Evolutionary conservation across 176 grass and related monocot genomes (phyloP), one percentile per base, ranked within the genome.

Genomic region (Thalia dealbata): DNA sequence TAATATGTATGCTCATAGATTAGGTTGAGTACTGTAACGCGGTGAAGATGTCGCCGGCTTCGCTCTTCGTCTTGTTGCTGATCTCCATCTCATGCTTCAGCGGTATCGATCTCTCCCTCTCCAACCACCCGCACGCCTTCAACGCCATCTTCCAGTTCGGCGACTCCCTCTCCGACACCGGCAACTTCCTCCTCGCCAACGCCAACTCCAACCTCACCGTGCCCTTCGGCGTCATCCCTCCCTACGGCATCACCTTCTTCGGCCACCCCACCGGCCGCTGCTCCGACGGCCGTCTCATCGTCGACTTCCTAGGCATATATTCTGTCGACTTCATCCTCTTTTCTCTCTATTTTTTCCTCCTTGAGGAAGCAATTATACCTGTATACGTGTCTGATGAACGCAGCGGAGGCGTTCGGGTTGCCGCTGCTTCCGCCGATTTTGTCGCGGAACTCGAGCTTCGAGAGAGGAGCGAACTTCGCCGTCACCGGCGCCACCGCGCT

Each of bases 201-300:
- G 2, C 50, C 1, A n/a, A n/a, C n/a, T n/a, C n/a, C n/a, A n/a
- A n/a, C n/a, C 14, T 75, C 9, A 56, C 70, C 3, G 24, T 3
- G 14, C 6, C n/a, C 0, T 43, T 10, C 1, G 22, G 73, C 16
- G 54, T 45, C 54, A 66, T 32, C 48, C 69, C n/a, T 0, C 93
- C 89, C 44, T 97, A 97, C 21, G 93, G 93, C 85, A 97, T 97
- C 64, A 97, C 89, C 23, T 92, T 86, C 84, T 97, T 96, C 80
- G 82, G 87, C 75, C 77, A 81, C 56, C 73, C 92, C 55, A 91
- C 88, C 48, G 92, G 92, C 32, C 88, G 88, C 10, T 91, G 88
- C 79, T 96, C 92, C 78, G 81, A 96, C 55, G 92, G 88, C 3
- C 88, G 92, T 69, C 81, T 96, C 41, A 84, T 96, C 84, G 76